phyloP scores from a whole-genome alignment of 176 grass and related monocot species.

The barley (Hordeum vulgare) region DNA sequence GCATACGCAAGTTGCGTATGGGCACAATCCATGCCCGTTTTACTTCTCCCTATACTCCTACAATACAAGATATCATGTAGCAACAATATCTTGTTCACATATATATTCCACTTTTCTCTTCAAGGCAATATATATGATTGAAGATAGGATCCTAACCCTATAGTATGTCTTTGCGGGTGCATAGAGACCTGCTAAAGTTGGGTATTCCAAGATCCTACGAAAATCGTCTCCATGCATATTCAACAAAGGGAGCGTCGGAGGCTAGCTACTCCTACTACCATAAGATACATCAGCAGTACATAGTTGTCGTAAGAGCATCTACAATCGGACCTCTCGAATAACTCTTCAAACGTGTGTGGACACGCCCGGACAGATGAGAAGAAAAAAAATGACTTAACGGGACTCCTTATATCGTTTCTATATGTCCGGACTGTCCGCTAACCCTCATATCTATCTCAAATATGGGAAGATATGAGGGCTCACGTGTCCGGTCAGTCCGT shows the following conservation, averaged over 20 bases:
- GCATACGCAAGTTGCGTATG: background rate
- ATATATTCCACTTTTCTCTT: background rate
- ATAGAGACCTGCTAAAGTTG: constrained; percentile 11
- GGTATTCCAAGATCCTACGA: constrained; percentile 33
- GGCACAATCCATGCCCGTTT: background rate
- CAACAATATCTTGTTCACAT: background rate
- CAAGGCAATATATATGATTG: background rate
- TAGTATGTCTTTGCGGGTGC: background rate
- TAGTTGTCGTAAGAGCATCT: background rate
- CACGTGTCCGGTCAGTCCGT: too few species aligned
- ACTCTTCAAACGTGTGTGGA: too few species aligned
- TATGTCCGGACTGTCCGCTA: too few species aligned
- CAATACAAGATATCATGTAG: background rate
- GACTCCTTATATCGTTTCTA: too few species aligned
- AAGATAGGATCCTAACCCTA: constrained; percentile 19
- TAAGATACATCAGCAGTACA: background rate
- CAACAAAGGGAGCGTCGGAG: background rate
- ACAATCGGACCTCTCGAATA: too few species aligned
- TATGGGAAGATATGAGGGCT: too few species aligned
- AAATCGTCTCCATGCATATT: background rate
- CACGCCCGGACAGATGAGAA: too few species aligned
- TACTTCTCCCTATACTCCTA: background rate
- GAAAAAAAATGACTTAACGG: too few species aligned
- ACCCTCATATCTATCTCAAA: too few species aligned
- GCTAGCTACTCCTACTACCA: background rate